phyloP scores from a whole-genome alignment of 495 filamentous ascomycete species.

The Penicillium taxi region DNA sequence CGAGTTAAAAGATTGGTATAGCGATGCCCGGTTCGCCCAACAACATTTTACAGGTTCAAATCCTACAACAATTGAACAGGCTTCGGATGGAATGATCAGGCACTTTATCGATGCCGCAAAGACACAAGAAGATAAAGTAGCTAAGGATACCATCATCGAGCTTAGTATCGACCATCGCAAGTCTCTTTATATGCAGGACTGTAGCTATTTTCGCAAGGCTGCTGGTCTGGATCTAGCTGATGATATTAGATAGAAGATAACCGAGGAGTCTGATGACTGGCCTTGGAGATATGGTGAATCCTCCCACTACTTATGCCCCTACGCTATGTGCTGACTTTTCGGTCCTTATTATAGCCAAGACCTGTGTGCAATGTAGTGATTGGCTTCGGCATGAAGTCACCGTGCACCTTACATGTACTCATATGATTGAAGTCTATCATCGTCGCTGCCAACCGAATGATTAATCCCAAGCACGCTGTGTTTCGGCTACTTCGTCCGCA shows the following conservation, averaged over 20 bases:
- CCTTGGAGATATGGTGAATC: constrained; percentile 39
- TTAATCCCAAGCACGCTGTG: constrained; percentile 33
- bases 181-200: constrained; percentile 40
- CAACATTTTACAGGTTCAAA: constrained; percentile 44
- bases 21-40: constrained; percentile 43
- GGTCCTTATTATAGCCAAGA: constrained; percentile 28
- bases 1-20: constrained; percentile 39
- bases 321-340: not conserved
- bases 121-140: constrained; percentile 15
- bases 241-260: too few species aligned
- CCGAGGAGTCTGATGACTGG: constrained; percentile 38
- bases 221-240: constrained; percentile 3
- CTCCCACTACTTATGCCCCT: not conserved
- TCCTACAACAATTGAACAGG: constrained; percentile 36
- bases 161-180: constrained; percentile 11
- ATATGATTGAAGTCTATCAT: constrained; percentile 44
- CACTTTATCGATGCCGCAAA: constrained; percentile 30
- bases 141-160: constrained; percentile 8
- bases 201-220: constrained; percentile 39
- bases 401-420: constrained; percentile 38
- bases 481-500: constrained; percentile 37
- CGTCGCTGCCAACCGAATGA: constrained; percentile 33
- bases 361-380: constrained; percentile 40
- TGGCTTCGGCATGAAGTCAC: constrained; percentile 42
- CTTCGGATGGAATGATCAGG: constrained; percentile 21